These are phyloP conservation scores for Daldinia vernicosa DNA, from an alignment of 495 filamentous ascomycete genomes.

Conservation along the genomic window DNA sequence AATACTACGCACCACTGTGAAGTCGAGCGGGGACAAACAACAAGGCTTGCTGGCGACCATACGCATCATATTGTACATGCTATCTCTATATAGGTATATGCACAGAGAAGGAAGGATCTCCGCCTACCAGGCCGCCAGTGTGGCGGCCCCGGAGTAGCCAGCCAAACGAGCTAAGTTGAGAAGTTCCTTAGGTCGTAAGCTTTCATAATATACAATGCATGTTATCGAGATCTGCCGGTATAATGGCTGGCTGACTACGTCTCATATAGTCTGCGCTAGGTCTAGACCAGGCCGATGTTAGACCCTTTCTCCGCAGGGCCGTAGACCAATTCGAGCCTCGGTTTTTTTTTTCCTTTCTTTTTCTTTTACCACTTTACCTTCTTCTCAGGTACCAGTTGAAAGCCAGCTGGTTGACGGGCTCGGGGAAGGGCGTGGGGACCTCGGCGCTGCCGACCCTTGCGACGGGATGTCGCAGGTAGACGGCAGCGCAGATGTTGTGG, in stretches of 20 bases:
- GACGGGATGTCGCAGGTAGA: slow-evolving; percentile 94
- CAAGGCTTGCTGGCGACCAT: slow-evolving; percentile 9
- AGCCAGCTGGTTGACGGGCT: slow-evolving; percentile 71
- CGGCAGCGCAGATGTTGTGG: slow-evolving; percentile 92
- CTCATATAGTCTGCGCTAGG: neutral
- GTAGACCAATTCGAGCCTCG: neutral
- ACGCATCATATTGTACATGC: slow-evolving; percentile 35
- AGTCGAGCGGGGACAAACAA: neutral
- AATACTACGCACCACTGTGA: neutral
- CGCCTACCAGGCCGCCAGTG: neutral
- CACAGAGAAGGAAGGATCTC: slow-evolving; percentile 25
- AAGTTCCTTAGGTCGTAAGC: neutral
- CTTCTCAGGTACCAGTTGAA: slow-evolving; percentile 95
- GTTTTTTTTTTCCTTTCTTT: neutral
- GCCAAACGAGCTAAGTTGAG: neutral
- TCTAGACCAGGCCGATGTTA: neutral
- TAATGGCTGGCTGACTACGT: neutral
- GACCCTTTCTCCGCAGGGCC: neutral
- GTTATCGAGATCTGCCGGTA: neutral
- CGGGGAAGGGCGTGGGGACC: slow-evolving; percentile 85
- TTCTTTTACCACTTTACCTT: slow-evolving; percentile 61
- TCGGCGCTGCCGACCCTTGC: slow-evolving; percentile 87
- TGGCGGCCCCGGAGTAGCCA: neutral
- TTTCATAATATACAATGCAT: slow-evolving; percentile 6
- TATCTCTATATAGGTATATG: slow-evolving; percentile 26